Evolutionary conservation across 1,139 yeast species (phyloP), one percentile per base, ranked within the genome.

Genomic region (Candida frijolesensis): DNA sequence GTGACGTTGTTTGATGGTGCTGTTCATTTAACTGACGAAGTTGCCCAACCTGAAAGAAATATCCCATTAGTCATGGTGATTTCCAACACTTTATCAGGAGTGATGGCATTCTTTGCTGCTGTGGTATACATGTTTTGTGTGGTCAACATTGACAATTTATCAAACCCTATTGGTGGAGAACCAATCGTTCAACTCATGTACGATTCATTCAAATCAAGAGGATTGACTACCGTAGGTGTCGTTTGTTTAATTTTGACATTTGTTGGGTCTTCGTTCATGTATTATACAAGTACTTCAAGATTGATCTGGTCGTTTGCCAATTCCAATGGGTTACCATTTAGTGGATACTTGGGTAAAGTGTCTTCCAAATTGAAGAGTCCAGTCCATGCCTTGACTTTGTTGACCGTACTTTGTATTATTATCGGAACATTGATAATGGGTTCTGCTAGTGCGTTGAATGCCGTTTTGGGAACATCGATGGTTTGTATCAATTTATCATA

Each of bases 11-110:
- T 59, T 45, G 71, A 67, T 52, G 68, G 70, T 8, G 68, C 70
- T 14, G 62, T 66, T 37, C 71, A 67, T 55, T 63, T 65, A 66
- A 67, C 71, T 2, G 69, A 66, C 49, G 71, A 67, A 51, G 61
- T 66, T 39, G 64, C 61, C 11, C 48, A 57, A 8, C 71, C 71
- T 1, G 67, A 64, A 51, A 58, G 54, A 46, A 62, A 66, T 33
- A 60, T 67, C 11, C 71, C 71, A 0, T 58, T 62, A 46, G 71
- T 65, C 3, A 63, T 67, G 68, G 57, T 64, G 16, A 63, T 63
- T 30, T 57, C 68, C 29, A 65, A 65, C 41, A 47, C 60, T 2
- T 52, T 60, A 2, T 62, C 68, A 2, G 68, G 63, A 2, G 32
- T 62, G 6, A 53, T 61, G 30, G 68, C 65, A 5, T 62, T 64